Conservation (phyloP, 1,284 basidiomycete species). For the Ustilago shanxiensis region DNA sequence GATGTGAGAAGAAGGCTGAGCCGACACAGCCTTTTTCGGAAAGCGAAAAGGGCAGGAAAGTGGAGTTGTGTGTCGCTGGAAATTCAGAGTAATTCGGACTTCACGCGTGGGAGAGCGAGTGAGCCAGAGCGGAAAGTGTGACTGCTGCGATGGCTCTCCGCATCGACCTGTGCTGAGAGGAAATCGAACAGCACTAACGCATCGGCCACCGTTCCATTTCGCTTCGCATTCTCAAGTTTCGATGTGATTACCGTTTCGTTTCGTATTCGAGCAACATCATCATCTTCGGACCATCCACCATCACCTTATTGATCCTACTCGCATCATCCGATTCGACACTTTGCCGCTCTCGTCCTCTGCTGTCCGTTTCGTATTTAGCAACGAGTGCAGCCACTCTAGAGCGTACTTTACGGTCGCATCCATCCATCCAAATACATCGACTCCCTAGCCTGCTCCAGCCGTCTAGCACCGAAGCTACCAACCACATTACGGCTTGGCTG, state of each 20-base stretch:
- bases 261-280: background rate
- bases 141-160: background rate
- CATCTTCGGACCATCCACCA: background rate
- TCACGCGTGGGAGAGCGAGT: conserved; percentile 3
- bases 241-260: background rate
- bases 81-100: conserved; percentile 7
- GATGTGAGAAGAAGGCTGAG: background rate
- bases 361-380: background rate
- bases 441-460: background rate
- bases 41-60: conserved; percentile 9
- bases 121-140: too few species aligned
- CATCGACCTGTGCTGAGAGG: conserved; percentile 6
- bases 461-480: background rate
- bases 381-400: background rate
- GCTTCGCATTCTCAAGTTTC: background rate
- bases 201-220: conserved; percentile 3
- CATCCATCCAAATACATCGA: conserved; percentile 1
- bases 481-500: too few species aligned
- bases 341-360: background rate
- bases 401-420: background rate
- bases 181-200: conserved; percentile 1
- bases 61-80: conserved; percentile 22
- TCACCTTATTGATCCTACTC: conserved; percentile 2
- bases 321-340: background rate
- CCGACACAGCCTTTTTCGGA: conserved; percentile 8